These are phyloP conservation scores for Penicillium dipodomyicola DNA, from an alignment of 495 filamentous ascomycete species.

Conservation along the genomic window DNA sequence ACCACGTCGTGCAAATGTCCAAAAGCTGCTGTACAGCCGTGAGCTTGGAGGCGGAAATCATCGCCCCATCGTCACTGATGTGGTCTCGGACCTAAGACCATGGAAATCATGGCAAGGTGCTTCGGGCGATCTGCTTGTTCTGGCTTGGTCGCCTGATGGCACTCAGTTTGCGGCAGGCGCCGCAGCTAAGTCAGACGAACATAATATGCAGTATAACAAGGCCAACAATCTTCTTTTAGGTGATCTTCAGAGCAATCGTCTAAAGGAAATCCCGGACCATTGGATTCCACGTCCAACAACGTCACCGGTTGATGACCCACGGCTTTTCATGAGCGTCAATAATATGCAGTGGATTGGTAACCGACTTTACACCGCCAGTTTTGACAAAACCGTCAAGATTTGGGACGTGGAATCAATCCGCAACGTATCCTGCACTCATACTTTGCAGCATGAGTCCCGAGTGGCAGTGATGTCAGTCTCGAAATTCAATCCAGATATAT, in stretches of 20 bases:
- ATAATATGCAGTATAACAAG: conserved; percentile 83
- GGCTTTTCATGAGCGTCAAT: conserved; percentile 75
- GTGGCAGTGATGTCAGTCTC: conserved; percentile 72
- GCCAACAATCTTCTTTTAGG: conserved; percentile 75
- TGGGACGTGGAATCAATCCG: conserved; percentile 54
- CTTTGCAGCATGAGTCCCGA: conserved; percentile 60
- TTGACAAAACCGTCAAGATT: conserved; percentile 74
- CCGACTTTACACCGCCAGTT: conserved; percentile 72
- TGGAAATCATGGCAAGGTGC: conserved; percentile 51
- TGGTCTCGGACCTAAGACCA: conserved; percentile 29
- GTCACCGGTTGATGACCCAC: conserved; percentile 58
- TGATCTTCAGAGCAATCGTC: conserved; percentile 48
- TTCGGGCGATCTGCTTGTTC: conserved; percentile 48
- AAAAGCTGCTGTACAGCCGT: conserved; percentile 26
- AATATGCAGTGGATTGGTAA: conserved; percentile 68
- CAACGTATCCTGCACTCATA: conserved; percentile 41
- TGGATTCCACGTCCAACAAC: conserved; percentile 55
- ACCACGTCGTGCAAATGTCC: conserved; percentile 9
- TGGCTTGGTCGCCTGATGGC: conserved; percentile 52
- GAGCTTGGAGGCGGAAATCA: conserved; percentile 22
- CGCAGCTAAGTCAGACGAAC: conserved; percentile 67
- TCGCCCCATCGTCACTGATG: conserved; percentile 17
- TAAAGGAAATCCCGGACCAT: conserved; percentile 71
- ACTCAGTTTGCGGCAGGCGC: conserved; percentile 59
- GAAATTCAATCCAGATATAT: conserved; percentile 30